Evolutionary conservation across 73 alveolate genomes (phyloP), one percentile per base, ranked within the genome.

Genomic region (Diophrys sp.): DNA sequence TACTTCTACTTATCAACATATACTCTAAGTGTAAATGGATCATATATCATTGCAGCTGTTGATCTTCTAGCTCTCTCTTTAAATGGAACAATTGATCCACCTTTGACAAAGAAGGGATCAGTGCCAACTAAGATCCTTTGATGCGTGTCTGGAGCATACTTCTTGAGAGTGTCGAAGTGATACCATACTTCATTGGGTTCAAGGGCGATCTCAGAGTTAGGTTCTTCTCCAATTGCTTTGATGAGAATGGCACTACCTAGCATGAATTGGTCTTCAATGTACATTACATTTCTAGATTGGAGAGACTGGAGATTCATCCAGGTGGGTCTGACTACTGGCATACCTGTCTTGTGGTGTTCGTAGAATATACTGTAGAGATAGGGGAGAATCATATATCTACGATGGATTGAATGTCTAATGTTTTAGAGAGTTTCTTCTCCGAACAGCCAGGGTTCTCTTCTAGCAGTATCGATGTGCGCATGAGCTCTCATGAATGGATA

Each of bases 401-500:
- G 66, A 29, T 67, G 73, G 0, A 85, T 56, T 14, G 89, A 66
- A 1, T 74, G 70, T 30, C 80, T 72, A 32, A 84, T 84, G 1
- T 71, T 71, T 14, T 33, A 79, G 27, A 23, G 54, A 11, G 28
- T 67, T n/a, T 74, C 72, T 31, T 54, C 70, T 26, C 54, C 74
- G 54, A 84, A 91, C 31, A 74, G 29, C 99, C 99, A 97, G n/a
- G 99, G 99, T 81, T 97, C 99, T 89, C 99, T 93, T 23, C 72
- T 2, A 5, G 1, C 26, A 23, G 57, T 54, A 8, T 79, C 93
- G 29, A 71, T 56, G 25, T 84, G 88, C 23, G 76, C 74, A 53
- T 85, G 93, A 14, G 81, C 82, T 79, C 93, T 85, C 70, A 78
- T 31, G 74, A 85, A 85, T 26, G 93, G 93, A 62, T 85, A 85